Evolutionary conservation across 768 basidiomycete genomes (phyloP).

Genomic region (Serendipita sp.): DNA sequence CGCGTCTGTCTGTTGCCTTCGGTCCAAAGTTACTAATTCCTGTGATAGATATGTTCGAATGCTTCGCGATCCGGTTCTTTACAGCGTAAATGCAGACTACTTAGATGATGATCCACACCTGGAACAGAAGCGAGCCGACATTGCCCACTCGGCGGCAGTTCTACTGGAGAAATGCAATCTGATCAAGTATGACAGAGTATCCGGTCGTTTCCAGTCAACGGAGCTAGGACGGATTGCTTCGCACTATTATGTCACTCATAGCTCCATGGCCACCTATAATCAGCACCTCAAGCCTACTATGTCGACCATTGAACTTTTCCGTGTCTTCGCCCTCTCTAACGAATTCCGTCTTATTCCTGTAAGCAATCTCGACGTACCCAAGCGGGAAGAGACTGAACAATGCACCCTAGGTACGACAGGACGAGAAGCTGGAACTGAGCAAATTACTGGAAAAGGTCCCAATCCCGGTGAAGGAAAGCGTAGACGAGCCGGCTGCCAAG

Average conservation of each 20-base stretch:
- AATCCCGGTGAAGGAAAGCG: conserved; percentile 91
- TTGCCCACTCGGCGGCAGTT: conserved; percentile 84
- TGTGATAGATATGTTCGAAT: conserved; percentile 74
- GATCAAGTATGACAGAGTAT: conserved; percentile 80
- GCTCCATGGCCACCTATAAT: conserved; percentile 94
- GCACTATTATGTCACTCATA: conserved; percentile 89
- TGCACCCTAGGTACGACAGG: conserved; percentile 45
- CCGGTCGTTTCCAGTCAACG: conserved; percentile 81
- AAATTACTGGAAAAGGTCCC: conserved; percentile 89
- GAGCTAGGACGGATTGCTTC: conserved; percentile 90
- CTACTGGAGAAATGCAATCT: conserved; percentile 88
- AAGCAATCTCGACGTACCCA: conserved; percentile 3
- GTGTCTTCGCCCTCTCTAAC: conserved; percentile 88
- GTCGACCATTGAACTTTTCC: conserved; percentile 79
- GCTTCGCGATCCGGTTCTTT: conserved; percentile 76
- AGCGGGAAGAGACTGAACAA: conserved; percentile 5
- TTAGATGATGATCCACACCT: conserved; percentile 68
- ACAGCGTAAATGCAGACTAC: conserved; percentile 81
- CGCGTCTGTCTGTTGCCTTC: too few relatives aligned
- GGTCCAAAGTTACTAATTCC: conserved; percentile 10
- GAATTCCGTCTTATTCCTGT: conserved; percentile 87
- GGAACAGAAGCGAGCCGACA: conserved; percentile 88
- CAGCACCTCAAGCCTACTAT: conserved; percentile 81
- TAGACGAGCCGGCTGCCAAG: conserved; percentile 93
- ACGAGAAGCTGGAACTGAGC: conserved; percentile 79